Conservation (phyloP, 2,329 filamentous ascomycete genomes). For the Colletotrichum theobromicola region DNA sequence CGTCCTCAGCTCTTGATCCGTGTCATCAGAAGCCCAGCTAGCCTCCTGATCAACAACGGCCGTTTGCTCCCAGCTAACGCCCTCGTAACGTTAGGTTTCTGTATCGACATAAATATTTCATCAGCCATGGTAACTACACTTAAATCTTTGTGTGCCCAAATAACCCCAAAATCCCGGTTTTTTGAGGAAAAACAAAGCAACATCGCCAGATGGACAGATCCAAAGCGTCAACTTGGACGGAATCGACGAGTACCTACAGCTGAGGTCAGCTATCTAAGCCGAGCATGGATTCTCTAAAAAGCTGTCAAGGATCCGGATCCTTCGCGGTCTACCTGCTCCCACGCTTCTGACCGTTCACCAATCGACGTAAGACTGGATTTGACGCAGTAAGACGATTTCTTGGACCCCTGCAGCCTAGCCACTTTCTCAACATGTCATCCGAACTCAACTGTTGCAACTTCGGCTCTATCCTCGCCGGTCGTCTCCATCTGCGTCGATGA, state of each 20-base stretch:
- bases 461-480: background rate
- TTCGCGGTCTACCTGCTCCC: background rate
- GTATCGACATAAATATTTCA: accelerated
- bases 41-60: accelerated
- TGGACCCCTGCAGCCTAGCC: background rate
- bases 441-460: background rate
- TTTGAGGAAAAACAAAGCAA: background rate
- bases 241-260: background rate
- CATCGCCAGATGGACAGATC: background rate
- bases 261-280: background rate
- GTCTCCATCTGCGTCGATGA: background rate
- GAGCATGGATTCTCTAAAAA: background rate
- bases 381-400: background rate
- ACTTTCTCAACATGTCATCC: background rate
- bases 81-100: accelerated
- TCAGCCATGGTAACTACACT: background rate
- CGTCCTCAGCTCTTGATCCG: background rate
- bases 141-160: background rate
- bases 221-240: background rate
- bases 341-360: background rate
- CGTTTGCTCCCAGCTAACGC: accelerated
- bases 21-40: background rate
- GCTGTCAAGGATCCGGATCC: background rate
- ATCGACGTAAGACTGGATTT: background rate
- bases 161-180: background rate